Evolutionary conservation across 768 basidiomycete genomes (phyloP).

Genomic region (Lanmaoa pseudosensibilis): DNA sequence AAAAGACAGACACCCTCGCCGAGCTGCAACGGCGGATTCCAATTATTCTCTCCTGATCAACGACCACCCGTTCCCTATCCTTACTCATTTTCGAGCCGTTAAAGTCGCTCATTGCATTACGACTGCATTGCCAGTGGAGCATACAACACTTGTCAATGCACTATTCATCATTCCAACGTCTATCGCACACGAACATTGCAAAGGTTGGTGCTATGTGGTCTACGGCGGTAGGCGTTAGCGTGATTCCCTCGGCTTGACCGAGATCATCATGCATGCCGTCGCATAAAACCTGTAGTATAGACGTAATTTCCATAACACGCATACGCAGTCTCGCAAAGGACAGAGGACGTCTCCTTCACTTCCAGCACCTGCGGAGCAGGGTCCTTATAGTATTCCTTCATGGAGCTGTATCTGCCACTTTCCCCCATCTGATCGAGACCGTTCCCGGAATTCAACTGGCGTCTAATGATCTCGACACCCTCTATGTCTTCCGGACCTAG

Average conservation of each 20-base stretch:
- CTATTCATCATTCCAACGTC: background rate
- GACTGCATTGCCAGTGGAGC: too few species aligned
- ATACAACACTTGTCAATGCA: background rate
- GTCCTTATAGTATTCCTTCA: background rate
- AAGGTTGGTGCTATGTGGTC: background rate
- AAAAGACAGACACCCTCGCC: too few species aligned
- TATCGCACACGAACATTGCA: background rate
- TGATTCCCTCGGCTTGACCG: background rate
- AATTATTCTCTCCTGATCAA: too few species aligned
- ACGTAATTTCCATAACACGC: background rate
- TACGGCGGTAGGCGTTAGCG: background rate
- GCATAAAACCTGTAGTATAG: background rate
- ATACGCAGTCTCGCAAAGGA: background rate
- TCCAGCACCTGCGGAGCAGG: background rate
- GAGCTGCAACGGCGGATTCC: too few species aligned
- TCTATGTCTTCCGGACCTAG: background rate
- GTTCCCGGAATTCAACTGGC: background rate
- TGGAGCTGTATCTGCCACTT: background rate
- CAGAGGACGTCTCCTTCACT: background rate
- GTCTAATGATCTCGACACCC: background rate
- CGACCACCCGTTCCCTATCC: too few species aligned
- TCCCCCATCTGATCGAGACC: background rate
- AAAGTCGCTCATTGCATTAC: too few species aligned
- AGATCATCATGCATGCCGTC: background rate
- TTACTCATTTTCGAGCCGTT: too few species aligned